Conservation (phyloP, 2,329 filamentous ascomycete genomes). For the Fusarium acutatum region DNA sequence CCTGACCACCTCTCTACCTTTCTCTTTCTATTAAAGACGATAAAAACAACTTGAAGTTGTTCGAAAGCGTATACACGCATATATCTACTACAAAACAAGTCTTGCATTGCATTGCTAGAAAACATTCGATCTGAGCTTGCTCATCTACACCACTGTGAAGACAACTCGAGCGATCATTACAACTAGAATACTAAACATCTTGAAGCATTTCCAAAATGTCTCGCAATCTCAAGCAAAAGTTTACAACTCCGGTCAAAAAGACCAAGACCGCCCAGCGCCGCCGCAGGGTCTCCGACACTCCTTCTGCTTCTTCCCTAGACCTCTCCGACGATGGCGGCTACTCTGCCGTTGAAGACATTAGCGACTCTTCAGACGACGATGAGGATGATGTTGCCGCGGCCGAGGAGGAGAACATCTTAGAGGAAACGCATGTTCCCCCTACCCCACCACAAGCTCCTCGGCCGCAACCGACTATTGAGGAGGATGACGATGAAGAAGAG, state of each 20-base stretch:
- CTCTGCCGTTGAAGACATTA: constrained; percentile 80
- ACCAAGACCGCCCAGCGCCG: constrained; percentile 51
- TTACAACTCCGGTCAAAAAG: constrained; percentile 55
- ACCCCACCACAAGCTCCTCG: constrained; percentile 58
- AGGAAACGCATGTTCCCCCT: constrained; percentile 51
- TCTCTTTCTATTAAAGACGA: not conserved
- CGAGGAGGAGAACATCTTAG: constrained; percentile 79
- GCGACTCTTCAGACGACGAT: constrained; percentile 79
- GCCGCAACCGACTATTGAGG: constrained; percentile 50
- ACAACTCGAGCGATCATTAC: not conserved
- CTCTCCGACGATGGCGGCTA: constrained; percentile 78
- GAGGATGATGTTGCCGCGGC: constrained; percentile 79
- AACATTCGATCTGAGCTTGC: not conserved
- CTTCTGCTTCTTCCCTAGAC: constrained; percentile 64
- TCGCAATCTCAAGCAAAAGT: constrained; percentile 62
- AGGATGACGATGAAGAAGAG: constrained; percentile 50
- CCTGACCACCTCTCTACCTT: not conserved
- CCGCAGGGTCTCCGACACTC: constrained; percentile 59
- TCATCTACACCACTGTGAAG: not conserved
- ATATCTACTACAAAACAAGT: not conserved
- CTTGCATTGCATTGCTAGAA: not conserved
- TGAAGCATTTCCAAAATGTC: constrained; percentile 52
- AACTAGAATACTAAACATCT: not conserved
- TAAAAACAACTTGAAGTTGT: constrained; percentile 1
- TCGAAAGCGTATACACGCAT: not conserved